Conservation (phyloP, 176 grass and related monocot genomes). For the Oryza officinalis region DNA sequence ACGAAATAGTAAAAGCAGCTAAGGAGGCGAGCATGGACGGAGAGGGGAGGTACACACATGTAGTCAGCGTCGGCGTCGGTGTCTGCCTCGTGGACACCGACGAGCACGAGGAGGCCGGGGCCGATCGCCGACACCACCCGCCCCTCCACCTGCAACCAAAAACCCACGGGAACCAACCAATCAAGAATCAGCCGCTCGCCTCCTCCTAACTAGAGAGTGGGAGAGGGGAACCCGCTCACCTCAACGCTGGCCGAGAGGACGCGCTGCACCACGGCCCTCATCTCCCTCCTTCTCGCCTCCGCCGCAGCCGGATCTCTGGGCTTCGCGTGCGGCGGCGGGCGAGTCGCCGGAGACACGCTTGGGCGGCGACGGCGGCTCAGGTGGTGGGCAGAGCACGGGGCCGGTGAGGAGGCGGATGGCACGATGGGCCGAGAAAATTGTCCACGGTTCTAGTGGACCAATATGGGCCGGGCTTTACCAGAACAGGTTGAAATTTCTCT, state of each 20-base stretch:
- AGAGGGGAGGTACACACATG: slow-evolving; percentile 48
- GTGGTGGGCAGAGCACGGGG: not conserved
- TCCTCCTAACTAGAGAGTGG: not conserved
- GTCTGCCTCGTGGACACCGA: slow-evolving; percentile 85
- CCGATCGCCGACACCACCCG: slow-evolving; percentile 86
- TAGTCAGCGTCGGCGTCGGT: slow-evolving; percentile 72
- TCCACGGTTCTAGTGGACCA: not conserved
- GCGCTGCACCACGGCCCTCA: slow-evolving; percentile 94
- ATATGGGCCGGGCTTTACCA: not conserved
- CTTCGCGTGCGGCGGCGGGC: not conserved
- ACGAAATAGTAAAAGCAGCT: not conserved
- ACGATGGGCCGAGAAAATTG: not conserved
- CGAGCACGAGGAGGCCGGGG: slow-evolving; percentile 80
- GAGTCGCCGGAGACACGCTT: slow-evolving; percentile 12
- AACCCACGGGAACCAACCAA: slow-evolving; percentile 17
- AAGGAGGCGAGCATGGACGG: not conserved
- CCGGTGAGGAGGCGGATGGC: not conserved
- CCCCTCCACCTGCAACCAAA: slow-evolving; percentile 67
- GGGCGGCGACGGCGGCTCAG: slow-evolving; percentile 1
- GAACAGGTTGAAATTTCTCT: not conserved
- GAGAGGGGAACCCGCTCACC: slow-evolving; percentile 39
- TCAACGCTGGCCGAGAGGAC: slow-evolving; percentile 91
- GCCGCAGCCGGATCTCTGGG: not conserved
- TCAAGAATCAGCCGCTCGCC: slow-evolving; percentile 1
- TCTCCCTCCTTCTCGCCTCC: slow-evolving; percentile 27